These are phyloP conservation scores for Krasilnikovozyma curviuscula DNA, from an alignment of 768 basidiomycete species.

Conservation along the genomic window DNA sequence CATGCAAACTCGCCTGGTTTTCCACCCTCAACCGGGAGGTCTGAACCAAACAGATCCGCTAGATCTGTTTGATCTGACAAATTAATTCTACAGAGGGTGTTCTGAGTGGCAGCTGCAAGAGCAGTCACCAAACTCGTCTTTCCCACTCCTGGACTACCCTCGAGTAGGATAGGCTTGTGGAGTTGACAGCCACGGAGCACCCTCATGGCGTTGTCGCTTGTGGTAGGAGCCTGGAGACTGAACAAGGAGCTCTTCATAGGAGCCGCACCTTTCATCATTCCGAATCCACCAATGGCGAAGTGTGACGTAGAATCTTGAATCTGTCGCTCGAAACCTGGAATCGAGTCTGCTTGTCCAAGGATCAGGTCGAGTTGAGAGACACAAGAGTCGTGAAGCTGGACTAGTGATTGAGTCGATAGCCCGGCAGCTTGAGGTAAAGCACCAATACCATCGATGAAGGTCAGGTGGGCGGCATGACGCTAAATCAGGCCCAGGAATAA, in stretches of 20 bases:
- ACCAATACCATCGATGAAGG: slow-evolving; percentile 69
- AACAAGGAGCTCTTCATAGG: slow-evolving; percentile 32
- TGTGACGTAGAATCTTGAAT: slow-evolving; percentile 16
- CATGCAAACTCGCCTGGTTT: slow-evolving; percentile 81
- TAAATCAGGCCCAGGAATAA: slow-evolving; percentile 25
- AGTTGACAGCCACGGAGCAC: slow-evolving; percentile 78
- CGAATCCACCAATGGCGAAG: slow-evolving; percentile 54
- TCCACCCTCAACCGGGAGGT: slow-evolving; percentile 84
- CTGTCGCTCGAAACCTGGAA: not conserved
- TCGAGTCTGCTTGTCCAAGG: slow-evolving; percentile 27
- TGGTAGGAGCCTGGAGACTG: slow-evolving; percentile 74
- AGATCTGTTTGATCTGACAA: slow-evolving; percentile 95
- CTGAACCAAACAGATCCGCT: slow-evolving; percentile 86
- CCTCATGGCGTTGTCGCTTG: slow-evolving; percentile 66
- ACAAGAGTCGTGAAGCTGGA: slow-evolving; percentile 44
- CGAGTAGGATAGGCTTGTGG: slow-evolving; percentile 73
- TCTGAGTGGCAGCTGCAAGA: slow-evolving; percentile 57
- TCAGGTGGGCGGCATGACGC: slow-evolving; percentile 88
- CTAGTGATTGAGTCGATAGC: slow-evolving; percentile 41
- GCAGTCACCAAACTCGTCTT: slow-evolving; percentile 87
- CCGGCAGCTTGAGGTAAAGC: slow-evolving; percentile 53
- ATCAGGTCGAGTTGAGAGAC: slow-evolving; percentile 31
- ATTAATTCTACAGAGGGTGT: slow-evolving; percentile 77
- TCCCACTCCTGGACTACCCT: slow-evolving; percentile 94
- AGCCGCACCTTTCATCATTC: slow-evolving; percentile 41